Evolutionary conservation across 1,284 basidiomycete genomes (phyloP).

Genomic region (Tilletia horrida): DNA sequence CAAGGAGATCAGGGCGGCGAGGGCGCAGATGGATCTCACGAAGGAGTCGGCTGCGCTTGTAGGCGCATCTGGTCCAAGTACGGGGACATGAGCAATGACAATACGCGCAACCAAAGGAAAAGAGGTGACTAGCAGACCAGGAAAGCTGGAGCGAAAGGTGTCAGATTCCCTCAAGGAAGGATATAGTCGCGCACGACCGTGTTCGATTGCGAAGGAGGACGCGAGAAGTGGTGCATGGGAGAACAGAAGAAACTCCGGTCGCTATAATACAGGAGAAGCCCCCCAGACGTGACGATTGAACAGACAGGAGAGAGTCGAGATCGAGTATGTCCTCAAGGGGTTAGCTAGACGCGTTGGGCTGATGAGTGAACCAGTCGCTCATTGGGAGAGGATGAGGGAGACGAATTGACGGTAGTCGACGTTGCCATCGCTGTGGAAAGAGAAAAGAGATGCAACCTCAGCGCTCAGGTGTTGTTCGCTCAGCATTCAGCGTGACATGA

Average conservation of each 20-base stretch:
- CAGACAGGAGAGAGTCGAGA: not conserved
- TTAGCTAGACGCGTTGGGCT: not conserved
- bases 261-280: too few species aligned
- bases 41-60: slow-evolving; percentile 2
- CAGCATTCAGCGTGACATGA: not conserved
- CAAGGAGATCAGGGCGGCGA: slow-evolving; percentile 49
- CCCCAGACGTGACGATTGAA: not conserved
- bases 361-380: not conserved
- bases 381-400: slow-evolving; percentile 70
- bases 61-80: not conserved
- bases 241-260: too few species aligned
- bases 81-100: too few species aligned
- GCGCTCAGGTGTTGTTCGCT: not conserved
- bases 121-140: too few species aligned
- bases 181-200: too few species aligned
- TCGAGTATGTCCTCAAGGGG: not conserved
- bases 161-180: too few species aligned
- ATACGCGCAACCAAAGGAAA: too few species aligned
- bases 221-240: too few species aligned
- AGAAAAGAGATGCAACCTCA: not conserved
- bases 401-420: slow-evolving; percentile 97
- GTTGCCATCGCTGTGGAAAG: slow-evolving; percentile 74
- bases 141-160: too few species aligned
- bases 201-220: too few species aligned
- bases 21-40: slow-evolving; percentile 6